Evolutionary conservation across 345 rosid species (phyloP), one percentile per base, ranked within the genome.

Genomic region (Balakata baccata): DNA sequence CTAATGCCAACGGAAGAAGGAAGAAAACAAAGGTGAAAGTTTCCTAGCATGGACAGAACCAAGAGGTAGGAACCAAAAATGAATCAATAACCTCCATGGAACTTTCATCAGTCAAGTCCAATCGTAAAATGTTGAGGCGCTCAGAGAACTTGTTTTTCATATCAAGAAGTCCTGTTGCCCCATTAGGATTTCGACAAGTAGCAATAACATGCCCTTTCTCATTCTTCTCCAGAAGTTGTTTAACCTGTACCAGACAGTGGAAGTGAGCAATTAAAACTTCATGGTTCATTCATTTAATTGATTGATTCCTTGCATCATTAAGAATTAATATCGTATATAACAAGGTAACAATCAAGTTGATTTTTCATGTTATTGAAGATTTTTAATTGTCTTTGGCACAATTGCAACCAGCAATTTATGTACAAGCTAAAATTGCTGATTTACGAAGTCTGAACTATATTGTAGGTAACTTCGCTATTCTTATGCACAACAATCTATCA

Each of bases 161-260:
- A 64, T 86, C 86, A 64, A 77, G 65, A 72, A 94, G 93, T 66
- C 81, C 88, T 5, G 79, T 78, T 69, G 97, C 87, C 66, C 69
- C 83, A 37, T 77, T 75, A 38, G 96, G 94, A 74, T 87, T 85
- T 59, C 96, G 86, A 45, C 97, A 90, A 64, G 97, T 90, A 61
- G 98, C 98, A 74, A 94, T 73, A 70, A 90, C 97, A 72, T 78
- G 83, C 46, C 97, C 95, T 80, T 85, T 85, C 63, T 82, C 86
- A 70, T 73, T 83, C 69, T 81, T 87, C 83, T 85, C 91, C 73
- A 94, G 81, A 73, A 92, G 87, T 70, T 88, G 95, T 71, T 78
- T 82, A 66, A 84, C 97, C 98, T 94, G 76, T 12, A 78, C 23
- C 38, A 62, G 43, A 38, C 53, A 72, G 64, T 10, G 51, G 41